Evolutionary conservation across 805 yeast species (phyloP).

Genomic region (Wickerhamiella alocasiicola): DNA sequence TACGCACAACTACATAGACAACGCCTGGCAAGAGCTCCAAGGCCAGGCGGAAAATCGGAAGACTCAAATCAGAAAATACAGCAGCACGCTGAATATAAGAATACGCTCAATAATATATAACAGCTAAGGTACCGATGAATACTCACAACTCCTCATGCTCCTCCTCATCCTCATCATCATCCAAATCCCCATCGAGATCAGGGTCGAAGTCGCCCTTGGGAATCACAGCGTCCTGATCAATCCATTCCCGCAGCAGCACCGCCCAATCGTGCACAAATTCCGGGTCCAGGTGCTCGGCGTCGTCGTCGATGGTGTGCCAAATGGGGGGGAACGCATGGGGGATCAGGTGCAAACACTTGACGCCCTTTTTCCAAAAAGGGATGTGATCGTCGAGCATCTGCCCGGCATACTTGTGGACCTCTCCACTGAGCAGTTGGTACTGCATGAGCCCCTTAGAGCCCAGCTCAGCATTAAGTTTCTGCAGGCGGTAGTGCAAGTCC

Average conservation of each 20-base stretch:
- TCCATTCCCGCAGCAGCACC: conserved; percentile 31
- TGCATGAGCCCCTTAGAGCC: conserved; percentile 13
- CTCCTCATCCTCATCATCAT: too few relatives aligned
- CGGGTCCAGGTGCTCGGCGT: conserved; percentile 33
- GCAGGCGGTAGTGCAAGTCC: conserved; percentile 29
- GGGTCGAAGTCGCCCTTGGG: neutral
- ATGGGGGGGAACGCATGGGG: conserved; percentile 38
- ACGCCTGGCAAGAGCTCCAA: too few relatives aligned
- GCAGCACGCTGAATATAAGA: too few relatives aligned
- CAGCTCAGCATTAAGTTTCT: conserved; percentile 27
- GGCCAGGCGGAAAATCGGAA: too few relatives aligned
- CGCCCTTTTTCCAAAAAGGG: conserved; percentile 37
- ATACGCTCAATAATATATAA: too few relatives aligned
- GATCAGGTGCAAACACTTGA: conserved; percentile 41
- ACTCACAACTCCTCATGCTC: too few relatives aligned
- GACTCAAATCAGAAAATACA: too few relatives aligned
- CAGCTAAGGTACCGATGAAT: too few relatives aligned
- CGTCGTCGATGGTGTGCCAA: conserved; percentile 44
- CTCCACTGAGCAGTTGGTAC: conserved; percentile 13
- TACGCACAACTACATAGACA: too few relatives aligned
- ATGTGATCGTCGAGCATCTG: conserved; percentile 39
- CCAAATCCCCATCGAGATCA: too few relatives aligned
- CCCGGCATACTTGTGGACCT: conserved; percentile 17
- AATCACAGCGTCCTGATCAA: conserved; percentile 10
- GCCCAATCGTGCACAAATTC: conserved; percentile 37